Base-by-base conservation (phyloP, 441 rosid genomes). In the Brassica hybrid region DNA sequence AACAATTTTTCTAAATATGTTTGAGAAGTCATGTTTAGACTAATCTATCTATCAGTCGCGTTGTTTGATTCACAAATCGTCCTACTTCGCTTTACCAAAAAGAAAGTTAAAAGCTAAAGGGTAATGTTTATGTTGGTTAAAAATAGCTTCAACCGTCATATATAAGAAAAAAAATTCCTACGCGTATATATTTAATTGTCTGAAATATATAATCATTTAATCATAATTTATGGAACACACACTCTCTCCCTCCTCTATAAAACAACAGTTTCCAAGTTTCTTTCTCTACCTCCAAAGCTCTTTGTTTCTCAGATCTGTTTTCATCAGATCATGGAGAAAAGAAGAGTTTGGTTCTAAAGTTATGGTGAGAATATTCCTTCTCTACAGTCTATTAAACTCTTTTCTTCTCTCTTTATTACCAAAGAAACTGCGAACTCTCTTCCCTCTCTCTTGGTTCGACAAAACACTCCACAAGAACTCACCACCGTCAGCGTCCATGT, bases 401-500 rank as follows among this genome's bases (percentile, higher is more conserved):
- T 66, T 83, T 67, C 74, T 86, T 21, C 83, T 81, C 63, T 81
- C 60, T 60, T 75, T 87, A 76, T 58, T 84, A 7, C 90, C 91
- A 74, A 83, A 84, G 66, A 86, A 86, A 48, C 84, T 88, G 0
- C 78, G 79, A 21, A 56, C 13, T 65, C 77, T 83, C 65, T 74
- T 85, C 74, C 83, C 86, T 30, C 57, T 70, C 36, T 85, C 86
- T 76, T 86, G 79, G 83, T 79, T 58, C 79, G 64, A 54, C 74
- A 72, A 58, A 32, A 60, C 81, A 61, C 75, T 71, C 65, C 64
- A 67, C 70, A 78, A 38, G 30, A 73, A 52, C 78, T 10, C 78
- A 38, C 14, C 81, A 17, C 65, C 60, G 0, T 78, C 77, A 0
- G 43, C 64, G 41, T 23, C 65, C 6, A 45, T 56, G 72, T 30